Base-by-base conservation (phyloP, 2,329 filamentous ascomycete genomes). In the Clarireedia sp. region DNA sequence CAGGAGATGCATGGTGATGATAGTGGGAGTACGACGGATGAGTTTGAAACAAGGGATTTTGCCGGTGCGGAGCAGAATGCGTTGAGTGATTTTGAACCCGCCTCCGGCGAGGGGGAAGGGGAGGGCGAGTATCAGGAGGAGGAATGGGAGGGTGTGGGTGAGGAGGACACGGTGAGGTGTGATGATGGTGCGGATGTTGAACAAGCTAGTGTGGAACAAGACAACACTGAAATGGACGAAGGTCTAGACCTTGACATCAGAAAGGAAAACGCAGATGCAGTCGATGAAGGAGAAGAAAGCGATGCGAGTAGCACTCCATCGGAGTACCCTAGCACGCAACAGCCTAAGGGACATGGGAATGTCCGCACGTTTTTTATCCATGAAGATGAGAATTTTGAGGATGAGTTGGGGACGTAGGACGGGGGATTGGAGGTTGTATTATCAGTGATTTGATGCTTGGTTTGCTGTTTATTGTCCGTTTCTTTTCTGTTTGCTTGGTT, bases 21-120 rank as follows among this genome's bases (percentile, higher is more conserved):
- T 29, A 52, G 58, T 23, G 62, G 59, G 1, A 66, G 62, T 40
- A 49, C 55, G 1, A 65, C 62, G 0, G 63, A 68, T 47, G 64
- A 68, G 17, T 59, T 52, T 29, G 48, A n/a, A n/a, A n/a, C 62
- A 6, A 57, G 61, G 14, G 64, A 63, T 14, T 62, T 67, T 19
- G n/a, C n/a, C n/a, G n/a, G n/a, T n/a, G 62, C 56, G n/a, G 64
- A 65, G 21, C 55, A 56, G 9, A 59, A 61, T 33, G 62, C 59
- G 1, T 16, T 61, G 17, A 63, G 57, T 29, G 61, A 64, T 38
- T 63, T 49, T 44, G 62, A 63, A 10, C 56, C 46, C 23, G 50
- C 49, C 29, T 50, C 37, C 6, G 49, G 44, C 2, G 37, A 53
- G 4, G 26, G 36, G 17, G 37, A 53, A 3, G 26, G 36, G 17